A percentile compares a stretch with the other conserved stretches of the same genome.
phyloP scores from a whole-genome alignment of 2,329 filamentous ascomycete genomes.

The Pseudogymnoascus sp. region DNA sequence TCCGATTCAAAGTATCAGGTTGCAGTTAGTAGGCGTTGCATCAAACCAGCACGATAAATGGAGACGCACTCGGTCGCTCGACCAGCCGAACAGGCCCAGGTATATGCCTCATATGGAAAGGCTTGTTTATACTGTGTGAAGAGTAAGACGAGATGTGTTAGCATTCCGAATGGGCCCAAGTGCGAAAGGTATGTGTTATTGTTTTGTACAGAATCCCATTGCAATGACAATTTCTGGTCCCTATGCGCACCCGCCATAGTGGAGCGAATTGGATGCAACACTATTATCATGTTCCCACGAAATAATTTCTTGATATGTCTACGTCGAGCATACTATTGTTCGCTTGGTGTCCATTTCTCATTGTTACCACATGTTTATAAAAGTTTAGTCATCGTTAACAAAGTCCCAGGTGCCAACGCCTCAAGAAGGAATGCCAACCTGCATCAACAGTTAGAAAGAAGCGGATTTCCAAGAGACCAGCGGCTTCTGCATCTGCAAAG shows the following conservation, averaged over 20 bases:
- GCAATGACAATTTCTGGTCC: background rate
- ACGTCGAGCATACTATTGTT: background rate
- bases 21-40: background rate
- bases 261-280: background rate
- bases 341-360: background rate
- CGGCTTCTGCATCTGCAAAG: conserved; percentile 11
- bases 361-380: background rate
- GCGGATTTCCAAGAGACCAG: conserved; percentile 11
- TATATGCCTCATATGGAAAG: conserved; percentile 13
- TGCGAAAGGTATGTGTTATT: conserved; percentile 12
- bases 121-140: conserved; percentile 14
- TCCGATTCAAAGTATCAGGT: background rate
- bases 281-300: background rate
- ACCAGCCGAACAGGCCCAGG: conserved; percentile 9
- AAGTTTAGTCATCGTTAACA: background rate
- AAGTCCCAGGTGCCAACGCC: conserved; percentile 13
- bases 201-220: background rate
- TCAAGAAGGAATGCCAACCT: conserved; percentile 15
- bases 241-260: background rate
- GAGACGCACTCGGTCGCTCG: background rate
- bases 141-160: conserved; percentile 13
- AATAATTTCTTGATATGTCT: background rate
- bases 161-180: conserved; percentile 4
- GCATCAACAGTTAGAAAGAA: conserved; percentile 12
- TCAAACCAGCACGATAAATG: background rate